These are phyloP conservation scores for Psidium friedrichsthalianum DNA, from an alignment of 345 rosid species.

Conservation along the genomic window DNA sequence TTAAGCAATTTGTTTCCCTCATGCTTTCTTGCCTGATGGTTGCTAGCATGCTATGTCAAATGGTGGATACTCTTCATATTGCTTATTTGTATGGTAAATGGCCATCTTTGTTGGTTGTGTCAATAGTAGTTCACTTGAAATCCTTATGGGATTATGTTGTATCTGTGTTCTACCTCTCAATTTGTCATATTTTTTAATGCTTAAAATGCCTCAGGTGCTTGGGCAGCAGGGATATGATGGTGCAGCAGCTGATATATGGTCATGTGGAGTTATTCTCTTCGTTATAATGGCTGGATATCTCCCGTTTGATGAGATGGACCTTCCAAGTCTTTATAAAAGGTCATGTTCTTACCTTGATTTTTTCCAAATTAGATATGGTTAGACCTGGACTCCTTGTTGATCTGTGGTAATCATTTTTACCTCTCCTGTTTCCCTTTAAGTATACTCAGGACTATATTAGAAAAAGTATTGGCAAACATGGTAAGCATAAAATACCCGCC, in stretches of 20 bases:
- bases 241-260: constrained; percentile 90
- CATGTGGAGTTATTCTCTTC: constrained; percentile 88
- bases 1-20: neutral
- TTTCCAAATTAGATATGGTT: neutral
- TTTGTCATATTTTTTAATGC: neutral
- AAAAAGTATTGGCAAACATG: neutral
- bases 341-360: neutral
- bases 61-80: neutral
- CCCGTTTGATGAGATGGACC: constrained; percentile 73
- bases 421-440: neutral
- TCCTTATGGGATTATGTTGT: neutral
- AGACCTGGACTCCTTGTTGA: neutral
- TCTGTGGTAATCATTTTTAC: neutral
- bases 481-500: neutral
- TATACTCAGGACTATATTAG: neutral
- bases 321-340: constrained; percentile 72
- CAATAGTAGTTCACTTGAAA: neutral
- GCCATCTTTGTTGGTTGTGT: neutral
- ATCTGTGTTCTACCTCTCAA: neutral
- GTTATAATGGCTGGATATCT: constrained; percentile 83
- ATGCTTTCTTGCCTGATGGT: neutral
- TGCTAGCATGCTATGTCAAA: neutral
- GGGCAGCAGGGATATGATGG: constrained; percentile 71
- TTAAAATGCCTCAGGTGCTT: constrained; percentile 32
- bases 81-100: neutral